Base-by-base conservation (phyloP, 768 basidiomycete species). In the Pisolithus albus region DNA sequence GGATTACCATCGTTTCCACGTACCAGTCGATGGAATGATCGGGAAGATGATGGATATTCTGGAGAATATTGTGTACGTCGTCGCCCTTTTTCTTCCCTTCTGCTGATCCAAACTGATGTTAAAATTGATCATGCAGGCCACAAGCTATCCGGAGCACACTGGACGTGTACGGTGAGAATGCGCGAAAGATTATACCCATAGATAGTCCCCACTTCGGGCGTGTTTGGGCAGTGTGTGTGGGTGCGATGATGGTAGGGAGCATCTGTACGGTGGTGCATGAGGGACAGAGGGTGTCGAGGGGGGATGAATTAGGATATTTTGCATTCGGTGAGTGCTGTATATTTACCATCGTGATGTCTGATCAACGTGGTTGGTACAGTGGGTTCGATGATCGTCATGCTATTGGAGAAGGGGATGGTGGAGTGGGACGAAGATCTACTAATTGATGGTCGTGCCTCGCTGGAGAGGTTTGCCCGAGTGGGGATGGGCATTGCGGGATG, bases 351-450 rank as follows among this genome's bases (percentile, higher is more conserved):
- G 4, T 23, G 21, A 23, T 23, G 21, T 23, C 21, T 23, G 21
- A 23, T 4, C 4, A 23, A 23, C 4, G 21, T 23, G 2, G 21
- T 23, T 23, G 21, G 21, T 23, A 23, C 21, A 23, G 21, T 23
- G 21, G 21, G 21, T 23, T 23, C 21, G 21, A 23, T 23, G 21
- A 23, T 23, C 4, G 21, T 23, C 21, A 23, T 23, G 21, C 21
- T 23, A 23, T 23, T 23, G 21, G 21, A 23, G 21, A 23, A 23
- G 21, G 21, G 21, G 21, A 23, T 23, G 21, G 21, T 97, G 13
- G 75, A 85, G 61, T 99, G 92, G 87, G 95, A 98, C 59, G 88
- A 93, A 56, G 94, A 97, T 66, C 66, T 96, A 16, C 58, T 92
- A 30, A 74, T 86, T 51, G 96, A 96, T 65, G 84, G 88, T n/a